These are phyloP conservation scores for Russula foetens DNA, from an alignment of 768 basidiomycete species.

Conservation along the genomic window DNA sequence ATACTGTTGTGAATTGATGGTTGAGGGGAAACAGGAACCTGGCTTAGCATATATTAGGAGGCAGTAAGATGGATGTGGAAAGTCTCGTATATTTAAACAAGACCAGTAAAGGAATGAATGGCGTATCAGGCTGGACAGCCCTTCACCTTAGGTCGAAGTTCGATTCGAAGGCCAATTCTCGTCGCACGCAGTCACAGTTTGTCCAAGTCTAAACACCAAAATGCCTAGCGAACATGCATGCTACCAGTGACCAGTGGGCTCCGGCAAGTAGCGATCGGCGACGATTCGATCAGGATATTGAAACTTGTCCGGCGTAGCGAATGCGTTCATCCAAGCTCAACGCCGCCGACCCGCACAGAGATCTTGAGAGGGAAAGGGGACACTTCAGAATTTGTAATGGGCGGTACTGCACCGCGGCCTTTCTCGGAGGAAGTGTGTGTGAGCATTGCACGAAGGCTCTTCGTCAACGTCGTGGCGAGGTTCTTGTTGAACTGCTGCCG, in stretches of 20 bases:
- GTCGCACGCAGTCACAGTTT: neutral
- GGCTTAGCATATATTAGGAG: too few relatives aligned
- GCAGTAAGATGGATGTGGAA: too few relatives aligned
- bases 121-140: too few relatives aligned
- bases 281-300: neutral
- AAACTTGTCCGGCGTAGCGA: neutral
- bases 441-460: constrained; percentile 63
- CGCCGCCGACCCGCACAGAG: constrained; percentile 55
- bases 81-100: too few relatives aligned
- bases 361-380: constrained; percentile 78
- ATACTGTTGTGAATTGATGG: too few relatives aligned
- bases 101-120: too few relatives aligned
- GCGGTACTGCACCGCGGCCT: constrained; percentile 67
- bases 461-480: constrained; percentile 55
- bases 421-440: constrained; percentile 71
- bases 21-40: too few relatives aligned
- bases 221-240: neutral
- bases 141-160: too few relatives aligned
- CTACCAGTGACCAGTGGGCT: neutral
- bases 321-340: constrained; percentile 41
- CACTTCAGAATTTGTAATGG: constrained; percentile 63
- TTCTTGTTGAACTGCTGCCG: constrained; percentile 45
- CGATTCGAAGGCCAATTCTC: neutral
- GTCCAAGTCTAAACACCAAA: neutral
- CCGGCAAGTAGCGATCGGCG: neutral